These are phyloP conservation scores for Nakazawaea siamensis DNA, from an alignment of 805 yeast species.

Conservation along the genomic window DNA sequence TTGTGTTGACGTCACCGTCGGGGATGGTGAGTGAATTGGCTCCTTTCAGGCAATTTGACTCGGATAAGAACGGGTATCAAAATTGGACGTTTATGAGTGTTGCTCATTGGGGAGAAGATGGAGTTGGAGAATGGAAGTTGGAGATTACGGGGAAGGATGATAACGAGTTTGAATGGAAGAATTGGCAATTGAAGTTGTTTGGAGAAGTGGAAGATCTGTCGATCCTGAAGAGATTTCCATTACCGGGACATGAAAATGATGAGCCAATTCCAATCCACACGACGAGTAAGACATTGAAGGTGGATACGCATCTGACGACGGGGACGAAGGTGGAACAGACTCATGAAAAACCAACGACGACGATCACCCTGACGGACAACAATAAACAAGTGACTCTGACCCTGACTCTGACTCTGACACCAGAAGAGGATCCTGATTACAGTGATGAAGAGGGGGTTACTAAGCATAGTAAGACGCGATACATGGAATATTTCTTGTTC, in stretches of 20 bases:
- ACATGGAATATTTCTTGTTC: conserved; percentile 54
- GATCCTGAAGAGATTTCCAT: conserved; percentile 43
- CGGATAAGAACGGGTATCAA: conserved; percentile 45
- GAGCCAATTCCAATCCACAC: neutral
- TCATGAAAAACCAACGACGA: conserved; percentile 5
- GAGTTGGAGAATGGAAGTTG: conserved; percentile 77
- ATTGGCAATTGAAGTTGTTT: conserved; percentile 76
- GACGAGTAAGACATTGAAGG: conserved; percentile 10
- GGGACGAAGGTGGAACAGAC: conserved; percentile 7
- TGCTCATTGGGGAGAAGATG: conserved; percentile 94
- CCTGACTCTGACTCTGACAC: conserved; percentile 11
- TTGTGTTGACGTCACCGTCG: conserved; percentile 62
- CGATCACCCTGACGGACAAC: conserved; percentile 12
- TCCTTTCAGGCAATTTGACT: conserved; percentile 53
- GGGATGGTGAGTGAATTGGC: conserved; percentile 75
- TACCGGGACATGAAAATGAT: conserved; percentile 14
- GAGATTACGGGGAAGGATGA: conserved; percentile 40
- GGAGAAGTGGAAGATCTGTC: conserved; percentile 69
- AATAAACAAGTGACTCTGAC: conserved; percentile 11
- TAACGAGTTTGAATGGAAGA: conserved; percentile 34
- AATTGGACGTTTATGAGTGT: conserved; percentile 95
- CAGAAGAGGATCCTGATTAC: conserved; percentile 8
- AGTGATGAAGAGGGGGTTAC: conserved; percentile 22
- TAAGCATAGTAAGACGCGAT: too few relatives aligned
- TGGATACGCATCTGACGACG: conserved; percentile 3